Conservation (phyloP, 306 rosid species). For the Carpinus fangiana region DNA sequence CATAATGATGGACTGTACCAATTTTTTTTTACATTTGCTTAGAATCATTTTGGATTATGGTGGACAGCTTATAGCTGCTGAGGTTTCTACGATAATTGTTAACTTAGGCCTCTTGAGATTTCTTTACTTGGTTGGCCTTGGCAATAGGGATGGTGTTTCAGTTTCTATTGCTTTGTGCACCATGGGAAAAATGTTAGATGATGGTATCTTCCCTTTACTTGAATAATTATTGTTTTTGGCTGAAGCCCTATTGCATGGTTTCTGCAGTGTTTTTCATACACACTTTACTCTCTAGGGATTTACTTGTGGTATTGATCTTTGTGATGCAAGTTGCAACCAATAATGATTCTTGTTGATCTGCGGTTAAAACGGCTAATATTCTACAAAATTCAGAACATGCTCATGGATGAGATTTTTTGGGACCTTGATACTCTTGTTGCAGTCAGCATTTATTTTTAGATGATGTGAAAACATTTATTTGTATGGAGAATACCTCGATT, state of each 20-base stretch:
- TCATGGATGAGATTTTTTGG: background rate
- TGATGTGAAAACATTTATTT: background rate
- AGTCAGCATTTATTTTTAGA: too few relatives aligned
- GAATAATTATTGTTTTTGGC: conserved; percentile 24
- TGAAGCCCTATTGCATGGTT: conserved; percentile 24
- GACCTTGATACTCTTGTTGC: background rate
- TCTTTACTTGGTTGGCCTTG: conserved; percentile 15
- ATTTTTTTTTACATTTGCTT: conserved; percentile 34
- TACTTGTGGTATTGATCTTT: background rate
- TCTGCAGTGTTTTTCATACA: background rate
- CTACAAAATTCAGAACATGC: background rate
- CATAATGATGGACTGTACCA: conserved; percentile 31
- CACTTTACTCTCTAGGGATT: background rate
- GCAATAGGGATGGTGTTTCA: conserved; percentile 32
- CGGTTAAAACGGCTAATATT: background rate
- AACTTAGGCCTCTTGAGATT: conserved; percentile 5
- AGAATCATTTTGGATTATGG: conserved; percentile 29
- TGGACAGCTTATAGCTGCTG: background rate
- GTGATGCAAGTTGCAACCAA: background rate
- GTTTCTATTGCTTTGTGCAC: conserved; percentile 31
- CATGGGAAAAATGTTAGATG: conserved; percentile 18
- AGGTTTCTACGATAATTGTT: conserved; percentile 11
- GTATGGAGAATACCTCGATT: background rate
- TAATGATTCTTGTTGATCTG: background rate
- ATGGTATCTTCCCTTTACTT: conserved; percentile 19